Base-by-base conservation (phyloP, 805 yeast genomes). In the Saitoella complicata region DNA sequence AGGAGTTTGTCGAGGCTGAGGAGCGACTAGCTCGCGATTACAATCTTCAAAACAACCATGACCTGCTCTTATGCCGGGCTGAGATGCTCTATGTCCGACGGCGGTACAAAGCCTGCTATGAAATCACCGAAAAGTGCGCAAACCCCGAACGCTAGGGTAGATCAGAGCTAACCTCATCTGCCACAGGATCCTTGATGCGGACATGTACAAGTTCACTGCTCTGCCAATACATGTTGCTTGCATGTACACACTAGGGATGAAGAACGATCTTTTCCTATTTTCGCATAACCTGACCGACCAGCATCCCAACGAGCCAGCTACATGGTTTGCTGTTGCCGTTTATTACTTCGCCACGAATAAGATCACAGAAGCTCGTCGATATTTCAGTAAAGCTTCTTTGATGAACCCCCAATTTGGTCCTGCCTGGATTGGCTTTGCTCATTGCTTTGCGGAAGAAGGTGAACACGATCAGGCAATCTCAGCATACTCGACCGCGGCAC, bases 341-440 rank as follows among this genome's bases (percentile, higher is more conserved):
- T 88, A 91, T 62, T 91, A 91, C 58, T 66, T 88, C 51, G 69
- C 86, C 4, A 76, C 80, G 5, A 71, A 71, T 47, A 80, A 80
- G 57, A 68, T 82, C 8, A 60, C 76, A 5, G 96, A 87, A 51
- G 95, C 97, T 0, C 68, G 98, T 47, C 73, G 80, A 50, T 85
- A 73, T 57, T 91, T 86, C 62, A 79, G 91, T 37, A 86, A 84
- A 58, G 87, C 96, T 0, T 84, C 96, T 1, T 69, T 86, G 52
- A 61, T 87, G 48, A 80, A 85, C 55, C 93, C 98, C 2, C 82
- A 78, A 52, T 86, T 83, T 64, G 93, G 91, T 0, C 88, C 83
- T 43, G 94, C 97, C 1, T 91, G 98, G 98, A 77, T 91, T 33
- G 98, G 96, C 2, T 91, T 91, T 65, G 97, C 97, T 1, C 97